Evolutionary conservation across 2,329 filamentous ascomycete genomes (phyloP), one percentile per base, ranked within the genome.

Genomic region (Beauveria pseudobassiana): DNA sequence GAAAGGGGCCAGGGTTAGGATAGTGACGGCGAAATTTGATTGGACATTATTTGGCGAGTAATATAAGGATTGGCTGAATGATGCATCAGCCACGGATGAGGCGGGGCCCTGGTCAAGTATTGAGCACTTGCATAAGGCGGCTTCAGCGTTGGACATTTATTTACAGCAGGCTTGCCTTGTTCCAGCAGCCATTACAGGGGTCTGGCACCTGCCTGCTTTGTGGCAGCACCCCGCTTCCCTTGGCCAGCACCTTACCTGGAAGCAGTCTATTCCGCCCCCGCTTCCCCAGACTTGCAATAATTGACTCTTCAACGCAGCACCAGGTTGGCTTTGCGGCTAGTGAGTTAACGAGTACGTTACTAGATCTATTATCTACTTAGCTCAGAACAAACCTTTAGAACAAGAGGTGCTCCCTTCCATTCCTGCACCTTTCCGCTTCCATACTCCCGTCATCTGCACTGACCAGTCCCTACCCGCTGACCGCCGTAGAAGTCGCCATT

Each of bases 241-340:
- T 48, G 26, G 50, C 50, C n/a, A 18, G 34, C 61, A 53, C 55
- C 43, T 59, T 60, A 38, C 56, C 56, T 56, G 61, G 56, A 60
- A 51, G 56, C 34, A 26, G 34, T 43, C 54, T 38, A n/a, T 46
- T 24, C 45, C 38, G 30, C 40, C 53, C 53, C 60, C 60, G 60
- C 60, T 62, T 62, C 60, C 60, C 60, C 60, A 46, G 60, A 57
- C 52, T 62, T 42, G 48, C 48, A 40, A 22, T 51, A 30, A 12
- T 26, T 38, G 34, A 38, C 28, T 40, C 30, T 18, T 12, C 14
- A 30, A 24, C 14, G 54, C 45, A 40, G 20, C 14, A n/a, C 22
- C 20, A 38, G n/a, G 18, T n/a, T 16, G 34, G 34, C 34, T 16
- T 16, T 38, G 34, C 34, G 34, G 34, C 34, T 38, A 38, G 34